Evolutionary conservation across 345 rosid genomes (phyloP), one percentile per base, ranked within the genome.

Genomic region (Salix arbutifolia): DNA sequence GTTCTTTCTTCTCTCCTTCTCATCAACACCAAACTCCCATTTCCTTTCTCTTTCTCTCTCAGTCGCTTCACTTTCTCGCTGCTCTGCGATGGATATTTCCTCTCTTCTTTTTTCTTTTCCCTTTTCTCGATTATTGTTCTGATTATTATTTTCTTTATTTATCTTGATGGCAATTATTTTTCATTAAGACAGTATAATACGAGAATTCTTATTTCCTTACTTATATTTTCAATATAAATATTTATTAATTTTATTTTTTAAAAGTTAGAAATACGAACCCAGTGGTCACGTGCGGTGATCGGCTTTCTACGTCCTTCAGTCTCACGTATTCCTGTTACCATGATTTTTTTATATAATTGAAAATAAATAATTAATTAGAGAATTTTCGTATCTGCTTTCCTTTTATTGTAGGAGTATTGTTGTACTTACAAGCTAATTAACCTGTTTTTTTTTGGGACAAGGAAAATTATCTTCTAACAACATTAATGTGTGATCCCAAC

Each of bases 1-100:
- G 82, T 82, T 40, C 44, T 12, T 2, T 79, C 88, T 78, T 74
- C 82, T 83, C 76, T 74, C 78, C 86, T 78, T 80, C 81, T 65
- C 53, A 65, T 21, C 38, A 61, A 21, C 53, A 78, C 73, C 84
- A 83, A 87, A 82, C 83, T 73, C 84, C 67, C 74, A 17, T 75
- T 78, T 62, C 17, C 16, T 33, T 56, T 21, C 19, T 66, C 60
- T 14, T 50, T 26, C 35, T 50, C 65, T 58, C 50, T 58, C 67
- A 50, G 74, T 31, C 58, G 72, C 52, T 61, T 53, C 25, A 58
- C 31, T 67, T 69, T 70, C 62, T 56, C 67, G 48, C 70, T 81
- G 44, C 81, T 69, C 61, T 76, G 69, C 48, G 50, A 50, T 70
- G 28, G 35, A 77, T 64, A 72, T 77, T 67, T 53, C 14, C 70